Conservation (phyloP, 163 green algal species). For the Volvox carteri region DNA sequence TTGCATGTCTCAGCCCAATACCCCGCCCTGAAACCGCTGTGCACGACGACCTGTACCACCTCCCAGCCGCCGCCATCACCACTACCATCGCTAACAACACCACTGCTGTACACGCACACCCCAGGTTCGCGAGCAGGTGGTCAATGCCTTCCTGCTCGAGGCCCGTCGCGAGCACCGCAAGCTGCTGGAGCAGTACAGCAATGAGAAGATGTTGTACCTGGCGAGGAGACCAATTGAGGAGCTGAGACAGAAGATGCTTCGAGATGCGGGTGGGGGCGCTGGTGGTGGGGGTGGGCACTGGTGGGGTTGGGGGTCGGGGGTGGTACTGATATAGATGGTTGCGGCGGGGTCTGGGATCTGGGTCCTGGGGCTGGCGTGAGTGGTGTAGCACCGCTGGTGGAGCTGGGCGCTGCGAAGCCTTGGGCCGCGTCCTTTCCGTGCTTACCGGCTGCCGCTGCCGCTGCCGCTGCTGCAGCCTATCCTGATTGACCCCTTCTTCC, state of each 20-base stretch:
- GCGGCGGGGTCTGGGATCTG: not conserved
- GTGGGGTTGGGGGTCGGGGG: not conserved
- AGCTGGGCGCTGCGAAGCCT: not conserved
- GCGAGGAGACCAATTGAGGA: conserved; percentile 58
- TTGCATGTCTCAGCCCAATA: too few species aligned
- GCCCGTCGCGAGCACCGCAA: conserved; percentile 25
- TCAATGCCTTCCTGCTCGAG: conserved; percentile 20
- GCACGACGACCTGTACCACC: too few species aligned
- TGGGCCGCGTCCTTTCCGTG: not conserved
- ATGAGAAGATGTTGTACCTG: conserved; percentile 48
- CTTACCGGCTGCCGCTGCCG: not conserved
- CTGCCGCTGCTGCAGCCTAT: not conserved
- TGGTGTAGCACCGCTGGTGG: not conserved
- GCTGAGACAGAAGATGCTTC: conserved; percentile 53
- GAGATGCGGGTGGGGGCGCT: conserved; percentile 31
- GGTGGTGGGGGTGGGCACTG: not conserved
- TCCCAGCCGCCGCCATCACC: too few species aligned
- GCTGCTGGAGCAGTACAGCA: conserved; percentile 52
- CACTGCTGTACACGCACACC: too few species aligned
- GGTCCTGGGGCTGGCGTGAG: not conserved
- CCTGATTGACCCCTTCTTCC: not conserved
- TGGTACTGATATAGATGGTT: not conserved
- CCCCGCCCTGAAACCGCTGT: too few species aligned
- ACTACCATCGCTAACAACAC: too few species aligned
- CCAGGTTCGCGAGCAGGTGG: conserved; percentile 46